A percentile compares a stretch with the other conserved stretches of the same genome.
Evolutionary conservation across 768 basidiomycete genomes (phyloP).

Genomic region (Mycena rosella): DNA sequence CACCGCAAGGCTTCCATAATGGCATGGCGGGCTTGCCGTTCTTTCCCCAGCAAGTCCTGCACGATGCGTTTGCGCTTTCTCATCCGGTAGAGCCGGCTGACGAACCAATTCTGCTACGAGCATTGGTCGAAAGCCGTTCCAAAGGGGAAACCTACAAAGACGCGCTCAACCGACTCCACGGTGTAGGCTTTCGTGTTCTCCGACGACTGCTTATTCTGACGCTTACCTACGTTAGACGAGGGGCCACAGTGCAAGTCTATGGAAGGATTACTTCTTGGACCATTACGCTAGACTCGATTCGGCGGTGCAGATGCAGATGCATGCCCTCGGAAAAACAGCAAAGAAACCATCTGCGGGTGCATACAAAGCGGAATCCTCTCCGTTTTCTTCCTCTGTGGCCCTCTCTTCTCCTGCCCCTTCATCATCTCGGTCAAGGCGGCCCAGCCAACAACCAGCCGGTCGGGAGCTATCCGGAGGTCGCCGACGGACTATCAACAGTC

Average conservation of each 20-base stretch:
- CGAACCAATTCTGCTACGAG: constrained; percentile 69
- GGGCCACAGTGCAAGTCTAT: constrained; percentile 69
- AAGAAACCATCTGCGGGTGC: constrained; percentile 33
- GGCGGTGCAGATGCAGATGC: constrained; percentile 46
- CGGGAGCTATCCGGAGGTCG: constrained; percentile 44
- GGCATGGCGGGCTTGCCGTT: constrained; percentile 44
- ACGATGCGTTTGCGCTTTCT: constrained; percentile 67
- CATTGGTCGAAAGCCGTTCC: constrained; percentile 55
- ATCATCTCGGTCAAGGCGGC: constrained; percentile 40
- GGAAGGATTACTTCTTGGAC: constrained; percentile 87
- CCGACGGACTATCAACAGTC: constrained; percentile 70
- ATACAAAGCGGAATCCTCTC: constrained; percentile 39
- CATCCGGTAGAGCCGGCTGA: constrained; percentile 68
- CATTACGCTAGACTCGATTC: constrained; percentile 72
- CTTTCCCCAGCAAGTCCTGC: constrained; percentile 66
- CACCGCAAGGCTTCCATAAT: constrained; percentile 37
- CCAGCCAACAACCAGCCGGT: constrained; percentile 43
- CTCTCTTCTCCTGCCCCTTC: constrained; percentile 41
- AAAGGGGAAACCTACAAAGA: constrained; percentile 69
- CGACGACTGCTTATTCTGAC: constrained; percentile 15
- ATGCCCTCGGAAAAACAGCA: constrained; percentile 25
- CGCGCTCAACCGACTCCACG: constrained; percentile 76
- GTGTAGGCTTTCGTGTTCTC: constrained; percentile 54
- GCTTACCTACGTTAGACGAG: constrained; percentile 52
- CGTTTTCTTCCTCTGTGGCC: constrained; percentile 38